Evolutionary conservation across 2,329 filamentous ascomycete genomes (phyloP).

Genomic region (Lachnellula occidentalis): DNA sequence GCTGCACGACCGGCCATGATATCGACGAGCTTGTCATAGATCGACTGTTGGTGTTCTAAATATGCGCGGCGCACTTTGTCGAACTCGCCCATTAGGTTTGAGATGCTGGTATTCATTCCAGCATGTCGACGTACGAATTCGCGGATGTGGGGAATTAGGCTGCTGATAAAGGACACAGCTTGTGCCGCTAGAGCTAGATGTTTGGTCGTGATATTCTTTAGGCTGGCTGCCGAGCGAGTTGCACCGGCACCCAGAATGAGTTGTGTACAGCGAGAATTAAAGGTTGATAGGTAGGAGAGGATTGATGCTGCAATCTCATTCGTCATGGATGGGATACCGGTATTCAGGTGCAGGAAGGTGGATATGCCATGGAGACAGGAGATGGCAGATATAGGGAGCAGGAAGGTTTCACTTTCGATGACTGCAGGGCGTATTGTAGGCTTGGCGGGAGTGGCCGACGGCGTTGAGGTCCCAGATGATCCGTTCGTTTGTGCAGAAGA

Average conservation of each 20-base stretch:
- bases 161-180: conserved; percentile 79
- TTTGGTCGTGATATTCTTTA: conserved; percentile 95
- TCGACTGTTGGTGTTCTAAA: conserved; percentile 66
- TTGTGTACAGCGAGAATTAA: conserved; percentile 95
- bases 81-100: conserved; percentile 45
- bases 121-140: conserved; percentile 82
- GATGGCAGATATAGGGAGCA: conserved; percentile 78
- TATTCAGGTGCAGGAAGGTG: conserved; percentile 74
- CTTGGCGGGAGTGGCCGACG: conserved; percentile 37
- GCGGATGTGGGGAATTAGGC: conserved; percentile 81
- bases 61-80: conserved; percentile 27
- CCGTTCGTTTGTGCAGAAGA: conserved; percentile 7
- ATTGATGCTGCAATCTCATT: conserved; percentile 74
- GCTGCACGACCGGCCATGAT: conserved; percentile 63
- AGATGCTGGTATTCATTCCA: conserved; percentile 44
- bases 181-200: conserved; percentile 90
- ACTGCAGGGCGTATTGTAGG: conserved; percentile 65
- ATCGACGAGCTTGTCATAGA: conserved; percentile 68
- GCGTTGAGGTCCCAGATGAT: conserved; percentile 15
- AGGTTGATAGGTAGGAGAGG: conserved; percentile 81
- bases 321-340: conserved; percentile 84
- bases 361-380: conserved; percentile 77
- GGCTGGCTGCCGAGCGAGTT: conserved; percentile 77
- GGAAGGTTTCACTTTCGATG: conserved; percentile 79
- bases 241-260: conserved; percentile 93